phyloP scores from a whole-genome alignment of 129 eudicot genomes.

The Mikania micrantha region DNA sequence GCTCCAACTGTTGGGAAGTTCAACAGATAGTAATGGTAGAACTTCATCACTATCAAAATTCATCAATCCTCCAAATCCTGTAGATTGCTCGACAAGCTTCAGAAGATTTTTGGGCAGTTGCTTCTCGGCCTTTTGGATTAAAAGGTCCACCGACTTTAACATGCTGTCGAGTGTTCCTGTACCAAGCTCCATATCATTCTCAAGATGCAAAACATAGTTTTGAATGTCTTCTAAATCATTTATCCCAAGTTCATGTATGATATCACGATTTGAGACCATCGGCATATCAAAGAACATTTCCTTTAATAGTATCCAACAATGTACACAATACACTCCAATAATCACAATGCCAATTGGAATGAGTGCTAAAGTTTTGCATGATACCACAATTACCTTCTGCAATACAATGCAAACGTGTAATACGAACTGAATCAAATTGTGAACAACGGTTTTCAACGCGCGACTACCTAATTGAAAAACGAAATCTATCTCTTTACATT shows the following conservation, averaged over 20 bases:
- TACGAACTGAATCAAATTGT: background rate
- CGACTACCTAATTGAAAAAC: background rate
- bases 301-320: background rate
- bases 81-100: background rate
- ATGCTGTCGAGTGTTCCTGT: background rate
- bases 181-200: constrained; percentile 1
- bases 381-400: background rate
- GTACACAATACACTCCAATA: background rate
- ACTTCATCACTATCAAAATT: background rate
- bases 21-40: background rate
- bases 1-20: background rate
- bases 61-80: background rate
- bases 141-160: background rate
- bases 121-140: background rate
- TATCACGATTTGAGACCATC: background rate
- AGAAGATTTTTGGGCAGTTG: background rate
- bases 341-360: background rate
- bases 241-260: background rate
- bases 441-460: background rate
- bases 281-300: background rate
- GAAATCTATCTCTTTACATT: background rate
- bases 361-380: background rate
- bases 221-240: background rate
- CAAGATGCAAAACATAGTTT: background rate
- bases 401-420: background rate